Conservation (phyloP, 345 rosid species). For the Murraya koenigii region DNA sequence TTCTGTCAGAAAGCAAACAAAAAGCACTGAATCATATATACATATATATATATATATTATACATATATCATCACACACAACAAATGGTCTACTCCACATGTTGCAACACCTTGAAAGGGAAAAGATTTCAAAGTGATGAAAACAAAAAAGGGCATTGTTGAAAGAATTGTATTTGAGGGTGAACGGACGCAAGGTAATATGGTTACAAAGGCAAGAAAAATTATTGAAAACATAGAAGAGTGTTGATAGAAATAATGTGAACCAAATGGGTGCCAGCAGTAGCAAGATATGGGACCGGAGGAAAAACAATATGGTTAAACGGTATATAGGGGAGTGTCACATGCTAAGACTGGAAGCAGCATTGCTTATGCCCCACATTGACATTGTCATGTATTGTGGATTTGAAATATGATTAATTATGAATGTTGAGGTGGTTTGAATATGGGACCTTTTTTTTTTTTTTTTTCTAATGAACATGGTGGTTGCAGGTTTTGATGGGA, state of each 20-base stretch:
- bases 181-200: neutral
- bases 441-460: neutral
- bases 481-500: too few species aligned
- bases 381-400: neutral
- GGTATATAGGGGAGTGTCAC: neutral
- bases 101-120: neutral
- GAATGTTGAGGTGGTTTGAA: conserved; percentile 3
- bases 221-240: neutral
- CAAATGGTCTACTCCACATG: neutral
- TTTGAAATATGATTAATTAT: conserved; percentile 4
- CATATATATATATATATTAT: too few species aligned
- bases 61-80: too few species aligned
- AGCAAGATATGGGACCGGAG: neutral
- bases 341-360: neutral
- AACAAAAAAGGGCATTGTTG: neutral
- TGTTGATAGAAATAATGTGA: neutral
- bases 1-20: conserved; percentile 38
- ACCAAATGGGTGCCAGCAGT: neutral
- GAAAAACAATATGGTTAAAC: too few species aligned
- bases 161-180: neutral
- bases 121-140: too few species aligned
- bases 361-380: neutral
- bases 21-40: neutral
- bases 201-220: neutral
- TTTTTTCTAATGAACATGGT: neutral